Percentiles rank a stretch among this genome's conserved stretches.
Conservation (phyloP, 305 asterid species). For the Plantago lanceolata region DNA sequence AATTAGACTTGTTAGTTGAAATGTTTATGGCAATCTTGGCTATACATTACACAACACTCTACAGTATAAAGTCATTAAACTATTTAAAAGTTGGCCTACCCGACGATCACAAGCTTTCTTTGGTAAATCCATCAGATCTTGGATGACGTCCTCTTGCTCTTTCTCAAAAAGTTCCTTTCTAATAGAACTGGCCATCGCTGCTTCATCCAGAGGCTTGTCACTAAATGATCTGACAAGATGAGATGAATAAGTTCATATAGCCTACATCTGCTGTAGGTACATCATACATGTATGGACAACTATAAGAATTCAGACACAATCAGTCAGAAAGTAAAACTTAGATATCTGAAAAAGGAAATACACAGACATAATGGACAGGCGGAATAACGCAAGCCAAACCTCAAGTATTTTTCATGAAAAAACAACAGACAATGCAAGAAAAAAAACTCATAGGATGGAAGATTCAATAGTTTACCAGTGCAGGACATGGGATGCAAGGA, state of each 20-base stretch:
- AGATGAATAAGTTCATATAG: constrained; percentile 2
- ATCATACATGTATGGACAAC: not conserved
- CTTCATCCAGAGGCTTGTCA: constrained; percentile 69
- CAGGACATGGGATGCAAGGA: not conserved
- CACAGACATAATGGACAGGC: not conserved
- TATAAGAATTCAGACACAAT: not conserved
- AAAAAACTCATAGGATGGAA: not conserved
- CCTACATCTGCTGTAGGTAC: too few species aligned
- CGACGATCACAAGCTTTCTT: constrained; percentile 89
- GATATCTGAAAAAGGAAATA: not conserved
- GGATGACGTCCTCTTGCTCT: constrained; percentile 83
- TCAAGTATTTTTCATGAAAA: not conserved
- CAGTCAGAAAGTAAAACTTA: not conserved
- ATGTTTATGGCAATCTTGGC: not conserved
- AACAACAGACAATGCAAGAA: not conserved
- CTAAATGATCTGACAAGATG: constrained; percentile 58
- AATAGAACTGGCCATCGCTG: constrained; percentile 42
- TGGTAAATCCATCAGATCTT: constrained; percentile 80
- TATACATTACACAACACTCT: not conserved
- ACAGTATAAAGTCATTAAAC: not conserved
- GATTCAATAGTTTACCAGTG: not conserved
- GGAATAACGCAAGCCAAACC: not conserved
- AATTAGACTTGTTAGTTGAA: not conserved
- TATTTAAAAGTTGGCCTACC: constrained; percentile 40
- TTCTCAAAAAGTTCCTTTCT: constrained; percentile 79